phyloP scores from a whole-genome alignment of 2,329 filamentous ascomycete species.

The Calycina herbarum region DNA sequence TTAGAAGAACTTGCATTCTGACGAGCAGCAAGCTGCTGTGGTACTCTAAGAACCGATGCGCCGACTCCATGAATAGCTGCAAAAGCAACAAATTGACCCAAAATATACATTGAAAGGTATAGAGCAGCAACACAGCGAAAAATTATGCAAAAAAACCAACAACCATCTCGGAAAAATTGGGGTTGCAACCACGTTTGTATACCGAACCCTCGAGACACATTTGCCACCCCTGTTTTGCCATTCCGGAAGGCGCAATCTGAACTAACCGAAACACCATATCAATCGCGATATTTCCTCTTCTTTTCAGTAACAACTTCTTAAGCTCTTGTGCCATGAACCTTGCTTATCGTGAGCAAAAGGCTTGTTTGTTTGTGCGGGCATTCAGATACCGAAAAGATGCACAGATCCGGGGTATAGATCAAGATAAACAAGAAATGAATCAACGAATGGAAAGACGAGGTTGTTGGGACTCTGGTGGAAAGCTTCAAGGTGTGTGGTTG shows the following conservation, averaged over 20 bases:
- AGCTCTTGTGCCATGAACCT: constrained; percentile 3
- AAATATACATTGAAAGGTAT: background rate
- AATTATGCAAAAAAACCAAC: background rate
- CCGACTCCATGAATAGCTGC: constrained; percentile 5
- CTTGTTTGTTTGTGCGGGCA: background rate
- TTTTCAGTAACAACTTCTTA: background rate
- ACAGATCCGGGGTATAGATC: constrained; percentile 5
- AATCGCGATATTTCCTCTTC: background rate
- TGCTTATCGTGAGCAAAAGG: constrained; percentile 4
- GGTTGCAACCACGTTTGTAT: constrained; percentile 8
- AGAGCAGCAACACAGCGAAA: background rate
- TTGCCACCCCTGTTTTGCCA: constrained; percentile 6
- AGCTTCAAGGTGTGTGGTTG: background rate
- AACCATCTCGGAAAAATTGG: background rate
- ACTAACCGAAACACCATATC: constrained; percentile 5
- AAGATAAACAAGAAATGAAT: background rate
- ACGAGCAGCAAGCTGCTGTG: background rate
- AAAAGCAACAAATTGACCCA: background rate
- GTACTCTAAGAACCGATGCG: background rate
- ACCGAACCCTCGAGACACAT: background rate
- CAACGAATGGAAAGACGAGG: background rate
- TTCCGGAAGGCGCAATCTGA: constrained; percentile 2
- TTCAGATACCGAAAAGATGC: constrained; percentile 6
- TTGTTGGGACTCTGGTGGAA: background rate
- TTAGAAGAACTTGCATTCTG: background rate